phyloP scores from a whole-genome alignment of 768 basidiomycete genomes.

The Leccinum imitatum region DNA sequence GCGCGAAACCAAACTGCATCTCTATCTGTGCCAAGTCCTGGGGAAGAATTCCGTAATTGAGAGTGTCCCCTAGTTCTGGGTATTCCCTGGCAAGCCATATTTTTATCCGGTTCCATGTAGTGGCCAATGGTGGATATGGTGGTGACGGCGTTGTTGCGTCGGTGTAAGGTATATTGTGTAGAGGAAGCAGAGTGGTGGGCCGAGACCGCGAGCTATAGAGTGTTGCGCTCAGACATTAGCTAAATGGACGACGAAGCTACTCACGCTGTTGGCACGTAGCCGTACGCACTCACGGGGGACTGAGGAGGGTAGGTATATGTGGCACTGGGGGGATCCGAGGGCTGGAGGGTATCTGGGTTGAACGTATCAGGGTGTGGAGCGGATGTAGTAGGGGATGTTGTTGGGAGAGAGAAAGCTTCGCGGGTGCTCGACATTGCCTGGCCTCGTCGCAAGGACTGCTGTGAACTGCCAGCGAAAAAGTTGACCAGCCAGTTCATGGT shows the following conservation, averaged over 20 bases:
- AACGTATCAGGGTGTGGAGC: conserved; percentile 57
- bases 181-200: conserved; percentile 61
- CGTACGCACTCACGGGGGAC: conserved; percentile 51
- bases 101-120: conserved; percentile 83
- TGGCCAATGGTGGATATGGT: conserved; percentile 73
- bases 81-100: conserved; percentile 83
- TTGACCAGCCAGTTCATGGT: conserved; percentile 74
- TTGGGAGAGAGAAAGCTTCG: conserved; percentile 86
- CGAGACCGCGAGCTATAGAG: conserved; percentile 41
- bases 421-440: conserved; percentile 77
- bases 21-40: conserved; percentile 81
- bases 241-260: conserved; percentile 13
- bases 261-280: conserved; percentile 60
- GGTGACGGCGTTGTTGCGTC: conserved; percentile 37
- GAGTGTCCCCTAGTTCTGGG: conserved; percentile 92
- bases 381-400: conserved; percentile 59
- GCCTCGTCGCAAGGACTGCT: conserved; percentile 51
- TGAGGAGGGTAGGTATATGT: conserved; percentile 81
- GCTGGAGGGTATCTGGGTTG: conserved; percentile 50
- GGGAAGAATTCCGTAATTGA: conserved; percentile 86
- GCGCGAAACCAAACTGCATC: conserved; percentile 76
- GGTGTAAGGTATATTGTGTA: conserved; percentile 55
- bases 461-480: conserved; percentile 55
- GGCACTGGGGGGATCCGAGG: conserved; percentile 49
- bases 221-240: conserved; percentile 4